A percentile compares a stretch with the other conserved stretches of the same genome.
phyloP scores from a whole-genome alignment of 2,329 filamentous ascomycete genomes.

The Penicillium sp. region DNA sequence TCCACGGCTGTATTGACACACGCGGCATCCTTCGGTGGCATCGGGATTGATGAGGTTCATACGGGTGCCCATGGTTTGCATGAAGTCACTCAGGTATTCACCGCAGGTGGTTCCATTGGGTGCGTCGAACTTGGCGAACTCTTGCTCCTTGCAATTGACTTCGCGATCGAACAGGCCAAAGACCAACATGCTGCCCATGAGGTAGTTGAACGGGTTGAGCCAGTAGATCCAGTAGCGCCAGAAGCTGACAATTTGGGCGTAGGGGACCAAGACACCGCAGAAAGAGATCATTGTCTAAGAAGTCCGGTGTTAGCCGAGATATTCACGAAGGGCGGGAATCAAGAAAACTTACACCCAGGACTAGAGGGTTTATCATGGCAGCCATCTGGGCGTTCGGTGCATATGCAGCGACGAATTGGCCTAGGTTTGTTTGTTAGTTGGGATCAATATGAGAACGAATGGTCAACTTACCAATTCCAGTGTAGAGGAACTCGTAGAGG shows the following conservation, averaged over 20 bases:
- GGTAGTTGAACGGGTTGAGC: constrained; percentile 27
- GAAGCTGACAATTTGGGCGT: constrained; percentile 25
- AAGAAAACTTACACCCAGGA: constrained; percentile 42
- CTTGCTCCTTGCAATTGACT: constrained; percentile 19
- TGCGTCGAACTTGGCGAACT: constrained; percentile 27
- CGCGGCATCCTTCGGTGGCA: constrained; percentile 47
- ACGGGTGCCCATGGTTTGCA: constrained; percentile 39
- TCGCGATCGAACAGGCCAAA: constrained; percentile 22
- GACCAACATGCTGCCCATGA: constrained; percentile 24
- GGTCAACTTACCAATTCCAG: constrained; percentile 47
- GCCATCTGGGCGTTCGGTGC: constrained; percentile 59
- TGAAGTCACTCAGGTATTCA: constrained; percentile 49
- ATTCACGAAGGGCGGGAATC: not conserved
- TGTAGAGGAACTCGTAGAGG: constrained; percentile 63
- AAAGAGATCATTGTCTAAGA: constrained; percentile 23
- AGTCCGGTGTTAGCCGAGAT: not conserved
- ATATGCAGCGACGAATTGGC: constrained; percentile 70
- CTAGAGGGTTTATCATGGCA: constrained; percentile 64
- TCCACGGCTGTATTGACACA: constrained; percentile 53
- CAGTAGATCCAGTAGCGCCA: constrained; percentile 30
- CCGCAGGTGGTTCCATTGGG: constrained; percentile 45
- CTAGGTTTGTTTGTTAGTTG: not conserved
- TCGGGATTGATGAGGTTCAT: constrained; percentile 54
- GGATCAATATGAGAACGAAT: not conserved
- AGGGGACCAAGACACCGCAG: constrained; percentile 27